These are phyloP conservation scores for Fusarium agapanthi DNA, from an alignment of 2,329 filamentous ascomycete species.

Conservation along the genomic window DNA sequence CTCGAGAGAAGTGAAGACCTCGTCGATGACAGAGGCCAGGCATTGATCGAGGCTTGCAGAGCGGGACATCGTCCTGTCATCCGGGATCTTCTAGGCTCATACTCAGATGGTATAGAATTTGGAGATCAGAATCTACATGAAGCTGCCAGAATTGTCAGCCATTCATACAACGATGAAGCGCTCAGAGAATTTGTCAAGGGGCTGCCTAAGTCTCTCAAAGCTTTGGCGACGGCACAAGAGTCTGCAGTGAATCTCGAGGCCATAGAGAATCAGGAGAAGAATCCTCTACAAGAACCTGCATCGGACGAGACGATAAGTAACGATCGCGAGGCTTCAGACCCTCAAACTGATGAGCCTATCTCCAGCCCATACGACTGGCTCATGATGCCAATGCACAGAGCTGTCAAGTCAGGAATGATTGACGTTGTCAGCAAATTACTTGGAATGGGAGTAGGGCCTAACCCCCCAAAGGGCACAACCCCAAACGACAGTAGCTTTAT, in stretches of 20 bases:
- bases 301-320: too few species aligned
- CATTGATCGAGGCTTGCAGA: neutral
- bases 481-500: neutral
- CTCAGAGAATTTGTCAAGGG: too few species aligned
- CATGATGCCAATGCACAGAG: neutral
- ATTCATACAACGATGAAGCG: neutral
- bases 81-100: too few species aligned
- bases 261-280: too few species aligned
- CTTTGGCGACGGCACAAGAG: too few species aligned
- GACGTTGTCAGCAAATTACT: neutral
- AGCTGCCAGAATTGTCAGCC: neutral
- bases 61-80: neutral
- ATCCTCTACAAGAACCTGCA: too few species aligned
- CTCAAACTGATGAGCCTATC: neutral
- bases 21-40: neutral
- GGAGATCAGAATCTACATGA: neutral
- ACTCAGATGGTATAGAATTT: neutral
- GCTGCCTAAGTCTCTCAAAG: too few species aligned
- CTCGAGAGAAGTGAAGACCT: too few species aligned
- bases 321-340: neutral
- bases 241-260: neutral
- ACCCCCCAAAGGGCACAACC: neutral
- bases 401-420: neutral
- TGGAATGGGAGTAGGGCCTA: neutral
- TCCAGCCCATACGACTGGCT: neutral